Percentiles rank a stretch among this genome's conserved stretches.
Conservation (phyloP, 345 rosid genomes). For the Adansonia digitata region DNA sequence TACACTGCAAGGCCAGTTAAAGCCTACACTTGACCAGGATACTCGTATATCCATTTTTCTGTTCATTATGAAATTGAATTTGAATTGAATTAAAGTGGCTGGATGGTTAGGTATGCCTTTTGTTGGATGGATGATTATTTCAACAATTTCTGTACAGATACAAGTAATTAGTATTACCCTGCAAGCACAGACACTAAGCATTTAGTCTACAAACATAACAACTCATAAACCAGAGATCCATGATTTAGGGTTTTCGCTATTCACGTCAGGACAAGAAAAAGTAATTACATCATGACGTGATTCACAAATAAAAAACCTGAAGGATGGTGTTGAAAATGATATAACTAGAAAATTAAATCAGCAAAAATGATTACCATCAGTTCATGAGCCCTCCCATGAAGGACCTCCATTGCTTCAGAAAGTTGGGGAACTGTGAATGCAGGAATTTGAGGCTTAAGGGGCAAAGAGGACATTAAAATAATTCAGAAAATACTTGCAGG, state of each 20-base stretch:
- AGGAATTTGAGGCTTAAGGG: slow-evolving; percentile 78
- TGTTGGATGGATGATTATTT: not conserved
- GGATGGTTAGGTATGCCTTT: not conserved
- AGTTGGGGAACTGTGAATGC: slow-evolving; percentile 76
- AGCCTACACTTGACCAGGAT: not conserved
- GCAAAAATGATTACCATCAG: slow-evolving; percentile 36
- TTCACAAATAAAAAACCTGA: not conserved
- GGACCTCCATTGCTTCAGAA: slow-evolving; percentile 80
- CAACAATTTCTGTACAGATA: not conserved
- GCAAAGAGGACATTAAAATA: slow-evolving; percentile 45
- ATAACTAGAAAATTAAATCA: not conserved
- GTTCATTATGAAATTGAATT: not conserved
- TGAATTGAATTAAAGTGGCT: not conserved
- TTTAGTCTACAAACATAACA: not conserved
- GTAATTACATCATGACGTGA: not conserved
- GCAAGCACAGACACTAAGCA: not conserved
- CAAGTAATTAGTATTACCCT: not conserved
- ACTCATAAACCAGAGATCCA: not conserved
- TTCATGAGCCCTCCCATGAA: slow-evolving; percentile 46
- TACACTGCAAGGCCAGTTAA: not conserved
- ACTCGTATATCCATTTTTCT: not conserved
- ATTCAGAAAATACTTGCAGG: slow-evolving; percentile 43
- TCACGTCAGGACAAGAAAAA: not conserved
- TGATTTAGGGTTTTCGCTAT: not conserved
- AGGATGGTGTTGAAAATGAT: not conserved